Conservation (phyloP, 179 eudicot species). For the Monotropa hypopitys region DNA sequence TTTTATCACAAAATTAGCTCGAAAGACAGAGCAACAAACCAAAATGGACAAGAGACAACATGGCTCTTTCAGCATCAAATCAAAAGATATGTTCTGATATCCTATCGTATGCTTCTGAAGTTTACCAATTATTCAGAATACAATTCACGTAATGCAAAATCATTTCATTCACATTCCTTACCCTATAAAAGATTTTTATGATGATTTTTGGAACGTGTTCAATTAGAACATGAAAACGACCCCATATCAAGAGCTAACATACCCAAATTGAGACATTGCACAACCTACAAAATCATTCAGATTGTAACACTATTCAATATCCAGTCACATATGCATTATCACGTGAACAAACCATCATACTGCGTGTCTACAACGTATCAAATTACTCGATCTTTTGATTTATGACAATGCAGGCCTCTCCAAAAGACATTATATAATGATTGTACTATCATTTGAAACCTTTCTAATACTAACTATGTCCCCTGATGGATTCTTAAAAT, state of each 20-base stretch:
- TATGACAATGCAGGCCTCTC: not conserved
- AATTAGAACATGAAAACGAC: too few relatives aligned
- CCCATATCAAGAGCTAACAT: too few relatives aligned
- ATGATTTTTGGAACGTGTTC: too few relatives aligned
- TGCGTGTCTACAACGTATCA: not conserved
- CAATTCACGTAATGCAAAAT: conserved; percentile 1
- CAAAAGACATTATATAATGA: not conserved
- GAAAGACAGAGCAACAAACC: not conserved
- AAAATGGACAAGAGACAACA: not conserved
- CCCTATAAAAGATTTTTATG: too few relatives aligned
- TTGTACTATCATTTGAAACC: not conserved
- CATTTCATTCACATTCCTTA: too few relatives aligned
- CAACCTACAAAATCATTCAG: too few relatives aligned
- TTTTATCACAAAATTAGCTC: not conserved
- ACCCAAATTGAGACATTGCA: too few relatives aligned
- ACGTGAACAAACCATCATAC: not conserved
- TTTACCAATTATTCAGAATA: not conserved
- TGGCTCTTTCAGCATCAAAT: not conserved
- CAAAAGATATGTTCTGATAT: not conserved
- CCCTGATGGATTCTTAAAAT: not conserved
- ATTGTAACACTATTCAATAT: not conserved
- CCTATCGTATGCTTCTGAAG: not conserved
- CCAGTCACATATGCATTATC: not conserved
- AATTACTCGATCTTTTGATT: not conserved
- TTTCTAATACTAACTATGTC: not conserved